These are phyloP conservation scores for Aquilaria yunnanensis DNA, from an alignment of 345 rosid genomes.

Conservation along the genomic window DNA sequence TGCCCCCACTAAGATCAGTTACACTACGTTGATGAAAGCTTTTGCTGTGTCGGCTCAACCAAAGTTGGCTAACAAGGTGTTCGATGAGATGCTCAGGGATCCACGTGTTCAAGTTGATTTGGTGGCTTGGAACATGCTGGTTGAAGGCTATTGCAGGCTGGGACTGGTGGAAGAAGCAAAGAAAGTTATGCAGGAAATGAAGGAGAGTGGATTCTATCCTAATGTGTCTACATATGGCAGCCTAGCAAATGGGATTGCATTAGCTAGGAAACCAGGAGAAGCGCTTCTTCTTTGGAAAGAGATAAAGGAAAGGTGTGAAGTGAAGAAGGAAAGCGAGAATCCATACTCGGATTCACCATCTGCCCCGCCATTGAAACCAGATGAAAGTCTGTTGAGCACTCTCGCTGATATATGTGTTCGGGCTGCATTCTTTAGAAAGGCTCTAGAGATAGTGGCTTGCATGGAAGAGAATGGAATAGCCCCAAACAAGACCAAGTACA, in stretches of 20 bases:
- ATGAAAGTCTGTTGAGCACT: slow-evolving; percentile 63
- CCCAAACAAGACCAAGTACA: slow-evolving; percentile 83
- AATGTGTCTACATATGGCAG: slow-evolving; percentile 85
- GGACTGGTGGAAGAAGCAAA: slow-evolving; percentile 83
- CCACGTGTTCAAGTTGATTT: slow-evolving; percentile 75
- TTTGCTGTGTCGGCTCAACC: slow-evolving; percentile 87
- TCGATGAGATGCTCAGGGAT: slow-evolving; percentile 82
- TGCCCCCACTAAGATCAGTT: slow-evolving; percentile 82
- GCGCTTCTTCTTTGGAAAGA: slow-evolving; percentile 93
- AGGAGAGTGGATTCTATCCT: slow-evolving; percentile 61
- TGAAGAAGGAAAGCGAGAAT: slow-evolving; percentile 23
- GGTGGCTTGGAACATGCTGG: slow-evolving; percentile 90
- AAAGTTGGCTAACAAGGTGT: slow-evolving; percentile 76
- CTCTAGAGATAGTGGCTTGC: slow-evolving; percentile 83
- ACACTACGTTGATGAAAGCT: slow-evolving; percentile 96
- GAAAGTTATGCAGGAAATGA: slow-evolving; percentile 59
- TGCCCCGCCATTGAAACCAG: slow-evolving; percentile 56
- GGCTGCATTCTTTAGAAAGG: slow-evolving; percentile 87
- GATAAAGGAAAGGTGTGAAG: slow-evolving; percentile 55
- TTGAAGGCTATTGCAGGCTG: slow-evolving; percentile 72
- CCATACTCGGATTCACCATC: slow-evolving; percentile 24
- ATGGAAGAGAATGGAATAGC: slow-evolving; percentile 89
- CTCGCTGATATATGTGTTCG: slow-evolving; percentile 87
- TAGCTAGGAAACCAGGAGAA: slow-evolving; percentile 95
- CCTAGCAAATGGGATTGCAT: slow-evolving; percentile 67